Evolutionary conservation across 2,329 filamentous ascomycete species (phyloP), one percentile per base, ranked within the genome.

Genomic region (Calonectria crousiana): DNA sequence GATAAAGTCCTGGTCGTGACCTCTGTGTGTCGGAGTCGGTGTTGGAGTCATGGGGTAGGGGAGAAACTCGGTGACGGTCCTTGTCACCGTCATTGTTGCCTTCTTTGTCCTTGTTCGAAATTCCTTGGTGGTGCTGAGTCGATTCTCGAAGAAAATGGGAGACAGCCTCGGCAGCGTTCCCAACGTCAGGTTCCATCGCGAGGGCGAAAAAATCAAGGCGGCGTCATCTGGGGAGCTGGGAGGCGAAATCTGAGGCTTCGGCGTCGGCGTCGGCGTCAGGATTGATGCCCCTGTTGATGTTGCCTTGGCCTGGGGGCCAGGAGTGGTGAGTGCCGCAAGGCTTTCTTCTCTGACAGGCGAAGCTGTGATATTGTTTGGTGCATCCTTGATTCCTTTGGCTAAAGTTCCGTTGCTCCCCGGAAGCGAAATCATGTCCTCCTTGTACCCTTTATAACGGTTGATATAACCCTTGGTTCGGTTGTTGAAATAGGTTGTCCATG

Each of bases 101-200:
- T 75, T 80, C 13, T 53, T 80, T 4, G 77, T 82, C 9, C 75
- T 64, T 10, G 76, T 76, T 10, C 77, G 80, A 11, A 78, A 81
- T 28, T 78, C 69, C n/a, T 75, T 52, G 1, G 77, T 58, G 16
- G 75, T 80, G 36, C 67, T 75, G 26, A 79, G 23, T 14, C 71
- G 32, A 6, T 53, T 69, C 38, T 70, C 26, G 14, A 67, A 30
- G 32, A 26, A 49, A 20, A n/a, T 23, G 16, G 58, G 38, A 51
- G 62, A 41, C 6, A 38, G 16, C 41, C 56, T 62, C 23, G 56
- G 34, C 34, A 41, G 10, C 56, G 56, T 20, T 62, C 36, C 56
- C 56, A 41, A 16, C 36, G 56, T 41, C 16, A 62, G 23, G 36
- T 62, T 62, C 56, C 56, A 62, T 41, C 36, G 56, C 16, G 56